Base-by-base conservation (phyloP, 371 early-diverging fungal genomes). In the Mucor indicus region DNA sequence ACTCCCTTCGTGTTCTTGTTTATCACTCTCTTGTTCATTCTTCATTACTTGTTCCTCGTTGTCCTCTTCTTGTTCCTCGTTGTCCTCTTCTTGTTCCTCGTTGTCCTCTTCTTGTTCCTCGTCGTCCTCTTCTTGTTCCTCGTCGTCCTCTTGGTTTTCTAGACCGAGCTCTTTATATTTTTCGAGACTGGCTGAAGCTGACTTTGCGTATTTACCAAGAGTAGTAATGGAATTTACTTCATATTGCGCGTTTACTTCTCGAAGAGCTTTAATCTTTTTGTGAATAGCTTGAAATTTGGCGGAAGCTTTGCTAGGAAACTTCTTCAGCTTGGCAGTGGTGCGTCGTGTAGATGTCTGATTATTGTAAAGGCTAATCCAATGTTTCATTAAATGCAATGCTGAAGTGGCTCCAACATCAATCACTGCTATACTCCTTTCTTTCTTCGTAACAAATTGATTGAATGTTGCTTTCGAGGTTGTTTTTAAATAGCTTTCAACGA, bases 401-500 rank as follows among this genome's bases (percentile, higher is more conserved):
- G 38, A 52, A 44, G 38, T 44, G 52, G 52, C 44, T 38, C 52
- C 44, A 37, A 44, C 38, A 52, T 52, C 44, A 52, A 52, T 44
- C 38, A 30, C n/a, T 52, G 38, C 37, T 21, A 52, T 52, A 52
- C 32, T 50, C 30, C 41, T 50, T 50, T 50, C 36, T 23, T 35
- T 40, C 27, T 29, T 48, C 45, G 27, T 41, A 40, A 33, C 47
- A 47, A 46, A 46, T 40, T 46, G 40, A 53, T 53, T 53, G 20
- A 47, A 53, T 46, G 53, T 41, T 40, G 53, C 40, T 53, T 53
- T 53, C 35, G 53, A 53, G 20, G 42, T 53, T 46, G 40, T 46
- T 40, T 41, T 15, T 44, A 44, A 51, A 51, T 51, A 51, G 38
- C 51, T 51, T 53, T 30, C 41, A 41, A 46, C 40, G 47, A 46